A percentile compares a stretch with the other conserved stretches of the same genome.
Conservation (phyloP, 805 yeast species). For the Suhomyces kilbournensis region DNA sequence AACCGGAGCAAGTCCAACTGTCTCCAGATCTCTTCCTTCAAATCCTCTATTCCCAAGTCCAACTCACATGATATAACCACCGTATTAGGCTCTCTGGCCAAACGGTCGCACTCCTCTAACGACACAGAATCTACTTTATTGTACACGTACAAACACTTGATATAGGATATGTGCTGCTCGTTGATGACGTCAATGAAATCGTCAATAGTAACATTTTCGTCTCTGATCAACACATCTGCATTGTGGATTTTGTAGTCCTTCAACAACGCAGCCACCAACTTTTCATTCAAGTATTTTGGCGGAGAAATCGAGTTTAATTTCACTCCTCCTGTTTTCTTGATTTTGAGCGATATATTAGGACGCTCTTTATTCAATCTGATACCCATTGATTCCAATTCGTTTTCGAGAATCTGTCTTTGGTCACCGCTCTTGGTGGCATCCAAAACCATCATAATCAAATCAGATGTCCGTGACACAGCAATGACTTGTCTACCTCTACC, state of each 20-base stretch:
- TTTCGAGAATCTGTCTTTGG: conserved; percentile 82
- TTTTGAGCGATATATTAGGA: conserved; percentile 73
- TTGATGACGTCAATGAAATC: conserved; percentile 89
- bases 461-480: conserved; percentile 94
- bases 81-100: conserved; percentile 90
- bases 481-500: conserved; percentile 98
- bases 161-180: conserved; percentile 81
- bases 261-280: conserved; percentile 68
- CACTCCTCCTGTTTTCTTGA: conserved; percentile 89
- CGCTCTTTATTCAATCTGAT: conserved; percentile 77
- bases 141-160: conserved; percentile 89
- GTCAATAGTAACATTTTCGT: conserved; percentile 85
- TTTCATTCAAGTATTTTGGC: conserved; percentile 78
- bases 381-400: conserved; percentile 91
- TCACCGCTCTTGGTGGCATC: conserved; percentile 94
- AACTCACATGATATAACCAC: conserved; percentile 91
- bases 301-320: conserved; percentile 79
- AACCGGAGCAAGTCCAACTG: conserved; percentile 75
- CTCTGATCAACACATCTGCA: conserved; percentile 89
- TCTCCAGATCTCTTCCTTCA: conserved; percentile 91
- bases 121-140: conserved; percentile 96
- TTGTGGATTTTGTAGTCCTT: conserved; percentile 88
- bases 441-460: conserved; percentile 84
- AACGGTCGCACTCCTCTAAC: conserved; percentile 85
- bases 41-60: conserved; percentile 82